A percentile compares a stretch with the other conserved stretches of the same genome.
phyloP scores from a whole-genome alignment of 1,284 basidiomycete species.

The Ustilago lituana region DNA sequence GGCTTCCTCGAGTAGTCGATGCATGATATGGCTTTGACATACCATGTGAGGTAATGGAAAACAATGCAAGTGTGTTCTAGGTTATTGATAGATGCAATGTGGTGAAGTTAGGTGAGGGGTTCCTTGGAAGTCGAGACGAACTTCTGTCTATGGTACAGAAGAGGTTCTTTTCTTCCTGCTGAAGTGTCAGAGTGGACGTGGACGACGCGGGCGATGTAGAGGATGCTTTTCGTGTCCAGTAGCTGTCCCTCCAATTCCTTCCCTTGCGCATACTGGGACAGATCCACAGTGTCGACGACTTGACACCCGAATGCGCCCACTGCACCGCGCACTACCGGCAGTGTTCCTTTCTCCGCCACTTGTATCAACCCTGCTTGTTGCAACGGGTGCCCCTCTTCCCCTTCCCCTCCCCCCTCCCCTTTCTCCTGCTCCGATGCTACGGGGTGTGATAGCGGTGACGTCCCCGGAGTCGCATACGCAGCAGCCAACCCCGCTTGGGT shows the following conservation, averaged over 20 bases:
- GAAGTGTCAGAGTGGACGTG: constrained; percentile 3
- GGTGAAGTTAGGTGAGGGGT: neutral
- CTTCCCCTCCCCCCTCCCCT: neutral
- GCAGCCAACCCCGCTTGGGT: constrained; percentile 16
- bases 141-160: constrained; percentile 30
- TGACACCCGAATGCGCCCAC: constrained; percentile 27
- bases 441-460: constrained; percentile 5
- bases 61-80: neutral
- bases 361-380: constrained; percentile 8
- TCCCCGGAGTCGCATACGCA: constrained; percentile 28
- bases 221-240: constrained; percentile 4
- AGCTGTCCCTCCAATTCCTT: too few relatives aligned
- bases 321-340: constrained; percentile 8
- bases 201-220: constrained; percentile 36
- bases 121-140: constrained; percentile 17
- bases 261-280: constrained; percentile 1
- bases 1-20: constrained; percentile 76
- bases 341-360: neutral
- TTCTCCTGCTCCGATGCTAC: neutral
- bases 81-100: too few relatives aligned
- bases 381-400: constrained; percentile 20
- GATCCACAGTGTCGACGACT: constrained; percentile 20
- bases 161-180: neutral
- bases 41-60: too few relatives aligned
- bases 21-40: too few relatives aligned